Percentiles rank a stretch among this genome's conserved stretches.
phyloP scores from a whole-genome alignment of 1,139 yeast genomes.

The Taphrina confusa region DNA sequence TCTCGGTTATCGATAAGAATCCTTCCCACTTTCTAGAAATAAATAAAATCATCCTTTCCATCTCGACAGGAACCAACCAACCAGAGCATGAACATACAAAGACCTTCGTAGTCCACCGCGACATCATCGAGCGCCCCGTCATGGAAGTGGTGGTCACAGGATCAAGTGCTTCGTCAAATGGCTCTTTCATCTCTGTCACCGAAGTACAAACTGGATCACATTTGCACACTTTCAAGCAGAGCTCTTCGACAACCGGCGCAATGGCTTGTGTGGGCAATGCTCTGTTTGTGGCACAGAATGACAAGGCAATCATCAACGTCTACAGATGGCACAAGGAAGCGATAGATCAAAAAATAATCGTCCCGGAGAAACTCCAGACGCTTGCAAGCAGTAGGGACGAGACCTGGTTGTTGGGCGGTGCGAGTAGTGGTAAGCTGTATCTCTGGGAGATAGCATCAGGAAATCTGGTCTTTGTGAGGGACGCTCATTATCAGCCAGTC shows the following conservation, averaged over 20 bases:
- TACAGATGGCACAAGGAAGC: constrained; percentile 78
- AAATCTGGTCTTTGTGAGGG: constrained; percentile 65
- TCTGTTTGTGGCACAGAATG: constrained; percentile 49
- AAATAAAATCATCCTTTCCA: too few species aligned
- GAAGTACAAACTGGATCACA: constrained; percentile 34
- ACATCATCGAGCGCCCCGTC: too few species aligned
- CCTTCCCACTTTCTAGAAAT: too few species aligned
- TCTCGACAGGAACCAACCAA: too few species aligned
- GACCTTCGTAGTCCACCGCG: too few species aligned
- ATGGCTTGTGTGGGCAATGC: neutral
- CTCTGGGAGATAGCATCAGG: constrained; percentile 86
- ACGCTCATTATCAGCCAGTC: constrained; percentile 81
- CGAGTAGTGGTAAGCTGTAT: constrained; percentile 70
- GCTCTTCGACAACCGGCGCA: constrained; percentile 2
- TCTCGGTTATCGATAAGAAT: too few species aligned
- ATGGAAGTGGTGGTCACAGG: constrained; percentile 25
- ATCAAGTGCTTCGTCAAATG: neutral
- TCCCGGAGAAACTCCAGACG: constrained; percentile 75
- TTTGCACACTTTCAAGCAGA: constrained; percentile 38
- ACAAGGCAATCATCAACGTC: constrained; percentile 72
- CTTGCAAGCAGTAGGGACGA: constrained; percentile 55
- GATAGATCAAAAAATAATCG: constrained; percentile 76
- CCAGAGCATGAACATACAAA: too few species aligned
- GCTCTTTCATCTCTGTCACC: constrained; percentile 16
- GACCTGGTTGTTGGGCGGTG: constrained; percentile 66